phyloP scores from a whole-genome alignment of 75 land plant genomes.

The Ceratopteris richardii region DNA sequence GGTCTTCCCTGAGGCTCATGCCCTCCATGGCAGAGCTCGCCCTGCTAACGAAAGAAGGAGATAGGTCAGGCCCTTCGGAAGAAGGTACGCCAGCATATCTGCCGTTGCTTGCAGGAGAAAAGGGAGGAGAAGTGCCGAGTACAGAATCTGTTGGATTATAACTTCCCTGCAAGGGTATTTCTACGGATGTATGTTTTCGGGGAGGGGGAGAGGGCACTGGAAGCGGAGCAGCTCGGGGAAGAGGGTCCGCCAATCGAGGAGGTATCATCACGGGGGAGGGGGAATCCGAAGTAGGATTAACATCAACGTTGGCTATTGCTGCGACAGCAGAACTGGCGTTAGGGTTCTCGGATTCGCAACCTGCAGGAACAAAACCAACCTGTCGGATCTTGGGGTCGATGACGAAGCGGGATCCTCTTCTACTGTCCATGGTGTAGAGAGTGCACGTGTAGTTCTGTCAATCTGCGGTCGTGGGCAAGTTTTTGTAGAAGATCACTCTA shows the following conservation, averaged over 20 bases:
- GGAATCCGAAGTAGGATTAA: slow-evolving; percentile 34
- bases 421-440: slow-evolving; percentile 59
- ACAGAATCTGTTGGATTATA: slow-evolving; percentile 55
- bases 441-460: no score
- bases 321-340: slow-evolving; percentile 6
- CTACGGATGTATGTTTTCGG: slow-evolving; percentile 4
- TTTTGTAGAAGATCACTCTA: no score
- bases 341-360: neutral
- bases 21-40: neutral
- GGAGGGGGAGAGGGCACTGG: slow-evolving; percentile 30
- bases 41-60: neutral
- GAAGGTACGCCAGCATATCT: slow-evolving; percentile 1
- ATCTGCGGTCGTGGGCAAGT: no score
- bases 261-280: slow-evolving; percentile 91
- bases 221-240: slow-evolving; percentile 23
- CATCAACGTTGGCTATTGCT: slow-evolving; percentile 9
- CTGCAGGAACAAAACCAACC: slow-evolving; percentile 82
- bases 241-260: slow-evolving; percentile 23
- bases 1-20: neutral
- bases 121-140: slow-evolving; percentile 34
- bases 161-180: slow-evolving; percentile 38
- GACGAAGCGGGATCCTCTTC: slow-evolving; percentile 56
- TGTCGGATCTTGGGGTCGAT: slow-evolving; percentile 95
- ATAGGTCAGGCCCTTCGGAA: slow-evolving; percentile 25
- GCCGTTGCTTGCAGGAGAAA: slow-evolving; percentile 21